A percentile compares a stretch with the other conserved stretches of the same genome.
phyloP scores from a whole-genome alignment of 148 eudicot genomes.

The Silene conica region DNA sequence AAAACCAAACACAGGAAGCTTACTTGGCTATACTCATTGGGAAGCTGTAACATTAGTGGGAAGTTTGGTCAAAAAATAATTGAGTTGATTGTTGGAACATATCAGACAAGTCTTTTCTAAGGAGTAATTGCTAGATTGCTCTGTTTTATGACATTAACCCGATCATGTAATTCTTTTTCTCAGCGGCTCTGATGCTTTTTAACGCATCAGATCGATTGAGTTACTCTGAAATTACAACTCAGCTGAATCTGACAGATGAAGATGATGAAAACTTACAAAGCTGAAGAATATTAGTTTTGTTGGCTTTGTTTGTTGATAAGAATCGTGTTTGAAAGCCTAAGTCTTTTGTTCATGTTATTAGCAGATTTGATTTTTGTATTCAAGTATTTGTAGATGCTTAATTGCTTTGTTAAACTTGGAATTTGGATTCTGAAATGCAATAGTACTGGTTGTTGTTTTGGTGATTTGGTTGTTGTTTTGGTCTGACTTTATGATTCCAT shows the following conservation, averaged over 20 bases:
- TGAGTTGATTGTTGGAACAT: slow-evolving; percentile 42
- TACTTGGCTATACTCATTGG: slow-evolving; percentile 71
- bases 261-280: no score
- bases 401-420: neutral
- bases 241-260: slow-evolving; percentile 35
- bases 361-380: no score
- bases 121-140: neutral
- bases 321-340: no score
- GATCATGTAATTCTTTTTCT: neutral
- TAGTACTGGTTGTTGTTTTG: neutral
- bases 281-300: no score
- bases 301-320: no score
- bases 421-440: neutral
- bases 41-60: slow-evolving; percentile 43
- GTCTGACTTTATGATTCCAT: no score
- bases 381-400: neutral
- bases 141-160: neutral
- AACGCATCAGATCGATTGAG: slow-evolving; percentile 39
- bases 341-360: no score
- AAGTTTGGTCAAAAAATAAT: slow-evolving; percentile 41
- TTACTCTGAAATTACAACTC: slow-evolving; percentile 37
- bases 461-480: neutral
- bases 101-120: slow-evolving; percentile 27
- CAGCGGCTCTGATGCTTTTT: slow-evolving; percentile 49
- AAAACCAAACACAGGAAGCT: slow-evolving; percentile 84